These are phyloP conservation scores for Erythrobasidium hasegawianum DNA, from an alignment of 1,284 basidiomycete species.

Conservation along the genomic window DNA sequence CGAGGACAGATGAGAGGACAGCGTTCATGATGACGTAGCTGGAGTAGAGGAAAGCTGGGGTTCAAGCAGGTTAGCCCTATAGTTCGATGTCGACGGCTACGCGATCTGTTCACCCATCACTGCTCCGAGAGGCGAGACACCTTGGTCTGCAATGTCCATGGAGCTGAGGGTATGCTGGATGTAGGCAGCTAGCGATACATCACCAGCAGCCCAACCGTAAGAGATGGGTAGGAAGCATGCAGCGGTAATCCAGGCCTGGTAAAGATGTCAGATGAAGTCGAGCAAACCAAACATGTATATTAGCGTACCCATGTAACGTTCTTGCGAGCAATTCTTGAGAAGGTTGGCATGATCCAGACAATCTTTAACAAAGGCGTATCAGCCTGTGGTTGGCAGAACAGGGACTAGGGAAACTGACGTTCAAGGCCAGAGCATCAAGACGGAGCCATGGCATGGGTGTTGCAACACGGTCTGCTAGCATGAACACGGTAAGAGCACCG, in stretches of 20 bases:
- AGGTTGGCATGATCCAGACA: conserved; percentile 49
- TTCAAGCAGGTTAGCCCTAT: conserved; percentile 20
- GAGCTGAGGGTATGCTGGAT: conserved; percentile 49
- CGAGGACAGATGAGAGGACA: conserved; percentile 49
- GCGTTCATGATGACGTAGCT: conserved; percentile 47
- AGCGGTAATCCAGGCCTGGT: conserved; percentile 24
- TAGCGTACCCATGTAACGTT: conserved; percentile 35
- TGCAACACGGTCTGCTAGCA: conserved; percentile 46
- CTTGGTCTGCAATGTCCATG: conserved; percentile 46
- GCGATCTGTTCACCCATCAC: no score
- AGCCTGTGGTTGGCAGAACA: no score
- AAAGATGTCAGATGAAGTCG: background rate
- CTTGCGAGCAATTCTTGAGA: conserved; percentile 40
- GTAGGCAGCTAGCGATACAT: conserved; percentile 51
- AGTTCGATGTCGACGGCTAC: conserved; percentile 44
- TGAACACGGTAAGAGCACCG: conserved; percentile 48
- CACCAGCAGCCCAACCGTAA: conserved; percentile 51
- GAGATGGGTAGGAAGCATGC: conserved; percentile 48
- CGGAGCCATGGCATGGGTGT: conserved; percentile 49
- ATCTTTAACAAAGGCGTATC: conserved; percentile 32
- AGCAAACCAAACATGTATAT: no score
- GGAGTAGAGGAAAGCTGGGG: conserved; percentile 37
- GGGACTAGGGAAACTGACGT: conserved; percentile 30
- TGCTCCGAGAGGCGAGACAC: conserved; percentile 49
- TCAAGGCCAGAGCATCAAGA: conserved; percentile 48